Evolutionary conservation across 176 grass and related monocot genomes (phyloP), one percentile per base, ranked within the genome.

Genomic region (Zizania latifolia): DNA sequence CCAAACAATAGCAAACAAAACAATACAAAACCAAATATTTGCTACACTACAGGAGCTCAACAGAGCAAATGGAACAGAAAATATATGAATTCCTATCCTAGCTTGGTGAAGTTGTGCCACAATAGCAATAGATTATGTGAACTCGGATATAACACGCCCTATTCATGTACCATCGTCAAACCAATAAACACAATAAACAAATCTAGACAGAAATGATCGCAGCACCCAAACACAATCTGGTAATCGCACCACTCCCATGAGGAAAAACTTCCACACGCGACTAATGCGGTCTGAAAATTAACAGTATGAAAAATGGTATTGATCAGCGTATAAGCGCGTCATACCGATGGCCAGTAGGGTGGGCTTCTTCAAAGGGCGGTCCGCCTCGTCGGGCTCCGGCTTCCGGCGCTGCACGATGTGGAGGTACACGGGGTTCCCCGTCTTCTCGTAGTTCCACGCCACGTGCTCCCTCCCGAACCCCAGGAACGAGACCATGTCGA

Each of bases 321-420:
- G 2, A 38, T 58, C 27, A 65, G 32, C 16, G 8, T 16, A 38
- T 12, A 54, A 32, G 17, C 38, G 10, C 28, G 53, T 0, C 57
- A 46, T 92, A 99, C 95, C 95, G 36, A 99, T 92, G 28, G 95
- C 95, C 10, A 99, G 95, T 10, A 94, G 84, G 43, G 91, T 94
- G 40, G 95, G 91, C 62, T 99, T 99, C 86, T 99, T 94, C 22
- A 90, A 73, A 6, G 91, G 89, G 6, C 91, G 95, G 75, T 94
- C 91, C 45, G 90, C 82, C 82, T 94, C 91, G 15, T 94, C 95
- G 0, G 84, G 72, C 1, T 80, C 87, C 30, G 57, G 84, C 82
- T 94, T 99, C 63, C 68, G 74, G 38, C 75, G 62, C 78, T 94
- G 91, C 70, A 88, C 74, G 77, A 99, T 94, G 82, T 94, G 91